Conservation (phyloP, 179 eudicot genomes). For the Spinacia oleracea region DNA sequence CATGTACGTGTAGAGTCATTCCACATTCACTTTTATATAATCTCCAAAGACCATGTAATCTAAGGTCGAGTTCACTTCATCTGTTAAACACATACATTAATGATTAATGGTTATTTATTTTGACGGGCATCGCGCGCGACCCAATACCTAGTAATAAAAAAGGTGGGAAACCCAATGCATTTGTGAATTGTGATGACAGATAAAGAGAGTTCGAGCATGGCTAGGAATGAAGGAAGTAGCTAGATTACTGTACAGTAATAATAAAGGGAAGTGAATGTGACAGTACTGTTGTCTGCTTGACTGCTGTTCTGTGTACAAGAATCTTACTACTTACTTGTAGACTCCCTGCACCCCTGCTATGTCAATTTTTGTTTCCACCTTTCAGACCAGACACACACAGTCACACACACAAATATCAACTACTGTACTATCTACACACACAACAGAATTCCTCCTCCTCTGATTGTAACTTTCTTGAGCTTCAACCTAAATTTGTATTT, state of each 20-base stretch:
- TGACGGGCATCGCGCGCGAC: too few species aligned
- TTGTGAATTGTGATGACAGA: neutral
- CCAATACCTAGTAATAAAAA: too few species aligned
- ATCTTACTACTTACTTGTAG: constrained; percentile 7
- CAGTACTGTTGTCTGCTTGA: constrained; percentile 16
- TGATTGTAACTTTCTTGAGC: neutral
- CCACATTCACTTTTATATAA: too few species aligned
- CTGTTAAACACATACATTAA: too few species aligned
- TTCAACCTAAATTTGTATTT: neutral
- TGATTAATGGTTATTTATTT: too few species aligned
- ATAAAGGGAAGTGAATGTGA: neutral
- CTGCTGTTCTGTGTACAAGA: constrained; percentile 3
- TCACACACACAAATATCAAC: too few species aligned
- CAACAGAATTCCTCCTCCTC: too few species aligned
- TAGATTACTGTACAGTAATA: neutral
- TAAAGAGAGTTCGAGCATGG: neutral
- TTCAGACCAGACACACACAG: neutral
- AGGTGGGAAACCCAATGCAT: constrained; percentile 1
- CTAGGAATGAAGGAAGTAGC: neutral
- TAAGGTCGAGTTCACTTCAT: too few species aligned
- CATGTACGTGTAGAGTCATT: too few species aligned
- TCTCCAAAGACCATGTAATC: too few species aligned
- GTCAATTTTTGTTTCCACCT: neutral
- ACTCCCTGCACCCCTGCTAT: neutral
- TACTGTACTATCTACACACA: too few species aligned